Evolutionary conservation across 805 yeast genomes (phyloP).

Genomic region (Candida sithepensis): DNA sequence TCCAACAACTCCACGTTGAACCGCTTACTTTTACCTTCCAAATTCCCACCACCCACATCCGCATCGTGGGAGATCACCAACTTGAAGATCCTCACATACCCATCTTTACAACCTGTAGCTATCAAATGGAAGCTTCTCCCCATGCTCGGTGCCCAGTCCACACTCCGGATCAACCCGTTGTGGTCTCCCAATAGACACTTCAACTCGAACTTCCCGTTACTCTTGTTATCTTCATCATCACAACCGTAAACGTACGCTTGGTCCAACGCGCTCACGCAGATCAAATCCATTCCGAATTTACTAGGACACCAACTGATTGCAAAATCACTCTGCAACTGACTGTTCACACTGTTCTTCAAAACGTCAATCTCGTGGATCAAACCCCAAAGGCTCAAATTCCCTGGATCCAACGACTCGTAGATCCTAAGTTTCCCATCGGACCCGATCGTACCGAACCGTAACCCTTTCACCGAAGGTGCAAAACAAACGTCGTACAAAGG

Average conservation of each 20-base stretch:
- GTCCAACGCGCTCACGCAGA: constrained; percentile 81
- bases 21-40: constrained; percentile 13
- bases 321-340: constrained; percentile 80
- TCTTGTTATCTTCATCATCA: constrained; percentile 38
- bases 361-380: constrained; percentile 67
- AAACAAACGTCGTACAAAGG: constrained; percentile 88
- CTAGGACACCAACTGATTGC: constrained; percentile 90
- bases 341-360: constrained; percentile 67
- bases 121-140: constrained; percentile 83
- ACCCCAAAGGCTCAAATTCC: constrained; percentile 82
- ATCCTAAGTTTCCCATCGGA: constrained; percentile 82
- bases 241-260: constrained; percentile 73
- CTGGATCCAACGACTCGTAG: constrained; percentile 86
- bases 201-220: constrained; percentile 46
- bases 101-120: constrained; percentile 97
- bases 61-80: constrained; percentile 40
- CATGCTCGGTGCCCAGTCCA: constrained; percentile 96
- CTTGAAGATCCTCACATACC: constrained; percentile 81
- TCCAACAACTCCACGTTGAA: constrained; percentile 25
- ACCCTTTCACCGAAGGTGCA: constrained; percentile 80
- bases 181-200: constrained; percentile 78
- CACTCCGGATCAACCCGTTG: constrained; percentile 78
- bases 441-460: constrained; percentile 82
- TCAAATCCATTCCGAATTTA: constrained; percentile 72
- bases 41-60: too few species aligned